phyloP scores from a whole-genome alignment of 2,329 filamentous ascomycete genomes.

The Nothophoma quercina region DNA sequence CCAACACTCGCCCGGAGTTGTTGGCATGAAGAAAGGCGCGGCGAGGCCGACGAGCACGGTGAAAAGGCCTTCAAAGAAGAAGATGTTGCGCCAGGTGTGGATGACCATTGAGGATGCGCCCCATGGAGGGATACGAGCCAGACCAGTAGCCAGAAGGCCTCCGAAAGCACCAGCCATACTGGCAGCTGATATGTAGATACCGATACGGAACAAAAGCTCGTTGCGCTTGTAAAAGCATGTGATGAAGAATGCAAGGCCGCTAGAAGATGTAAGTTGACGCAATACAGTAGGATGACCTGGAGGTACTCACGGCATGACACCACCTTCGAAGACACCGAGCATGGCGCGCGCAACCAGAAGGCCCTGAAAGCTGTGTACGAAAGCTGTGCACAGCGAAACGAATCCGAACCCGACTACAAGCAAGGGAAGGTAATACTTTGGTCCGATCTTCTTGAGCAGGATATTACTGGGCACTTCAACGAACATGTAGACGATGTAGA shows the following conservation, averaged over 20 bases:
- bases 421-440: slow-evolving; percentile 61
- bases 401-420: slow-evolving; percentile 65
- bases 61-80: slow-evolving; percentile 68
- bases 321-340: slow-evolving; percentile 64
- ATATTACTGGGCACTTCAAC: slow-evolving; percentile 66
- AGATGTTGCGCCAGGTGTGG: slow-evolving; percentile 60
- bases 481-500: slow-evolving; percentile 65
- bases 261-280: slow-evolving; percentile 18
- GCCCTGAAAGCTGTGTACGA: slow-evolving; percentile 58
- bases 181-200: slow-evolving; percentile 64
- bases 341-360: slow-evolving; percentile 59
- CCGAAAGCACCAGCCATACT: slow-evolving; percentile 66
- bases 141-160: slow-evolving; percentile 62
- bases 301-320: slow-evolving; percentile 59
- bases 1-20: slow-evolving; percentile 56
- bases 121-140: slow-evolving; percentile 59
- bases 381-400: slow-evolving; percentile 63
- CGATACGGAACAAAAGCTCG: slow-evolving; percentile 64
- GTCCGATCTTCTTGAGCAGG: slow-evolving; percentile 62
- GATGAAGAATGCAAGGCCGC: slow-evolving; percentile 64
- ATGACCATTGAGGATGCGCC: slow-evolving; percentile 55
- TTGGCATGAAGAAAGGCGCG: slow-evolving; percentile 63
- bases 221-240: slow-evolving; percentile 65
- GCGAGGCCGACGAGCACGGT: slow-evolving; percentile 58
- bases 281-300: no score